These are phyloP conservation scores for Pseudomicrostroma phylloplanum DNA, from an alignment of 1,284 basidiomycete species.

Conservation along the genomic window DNA sequence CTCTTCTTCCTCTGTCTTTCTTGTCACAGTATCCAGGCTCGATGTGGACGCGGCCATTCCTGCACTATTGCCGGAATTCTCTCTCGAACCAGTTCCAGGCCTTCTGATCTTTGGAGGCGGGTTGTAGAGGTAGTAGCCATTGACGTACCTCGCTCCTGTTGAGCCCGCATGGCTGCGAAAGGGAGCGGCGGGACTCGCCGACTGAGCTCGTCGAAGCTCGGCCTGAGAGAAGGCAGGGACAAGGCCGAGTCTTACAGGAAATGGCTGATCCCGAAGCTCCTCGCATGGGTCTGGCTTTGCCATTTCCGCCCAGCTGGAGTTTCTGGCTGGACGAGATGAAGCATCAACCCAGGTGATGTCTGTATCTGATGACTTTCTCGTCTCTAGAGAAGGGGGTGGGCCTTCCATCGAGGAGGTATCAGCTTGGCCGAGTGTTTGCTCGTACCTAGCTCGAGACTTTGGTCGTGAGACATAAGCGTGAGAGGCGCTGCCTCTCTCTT, in stretches of 20 bases:
- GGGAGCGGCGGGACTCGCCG: not conserved
- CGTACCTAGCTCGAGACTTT: not conserved
- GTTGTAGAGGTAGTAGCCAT: conserved; percentile 35
- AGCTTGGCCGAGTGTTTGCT: not conserved
- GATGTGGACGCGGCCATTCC: not conserved
- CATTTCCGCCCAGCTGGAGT: not conserved
- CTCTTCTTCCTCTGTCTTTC: not conserved
- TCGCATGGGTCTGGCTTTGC: not conserved
- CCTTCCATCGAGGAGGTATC: not conserved
- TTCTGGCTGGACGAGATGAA: not conserved
- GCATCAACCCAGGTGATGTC: not conserved
- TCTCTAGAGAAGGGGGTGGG: not conserved
- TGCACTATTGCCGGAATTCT: conserved; percentile 9
- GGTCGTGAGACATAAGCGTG: not conserved
- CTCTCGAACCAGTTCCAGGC: conserved; percentile 5
- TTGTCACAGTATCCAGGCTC: not conserved
- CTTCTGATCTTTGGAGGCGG: conserved; percentile 20
- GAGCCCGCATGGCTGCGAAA: conserved; percentile 8
- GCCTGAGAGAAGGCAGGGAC: conserved; percentile 21
- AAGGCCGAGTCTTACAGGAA: conserved; percentile 33
- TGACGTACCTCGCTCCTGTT: conserved; percentile 17
- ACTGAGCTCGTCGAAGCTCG: conserved; percentile 4
- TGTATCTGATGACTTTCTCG: not conserved
- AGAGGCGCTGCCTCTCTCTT: too few relatives aligned
- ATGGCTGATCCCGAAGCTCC: conserved; percentile 13